Evolutionary conservation across 768 basidiomycete species (phyloP), one percentile per base, ranked within the genome.

Genomic region (Pleurotus platypus): DNA sequence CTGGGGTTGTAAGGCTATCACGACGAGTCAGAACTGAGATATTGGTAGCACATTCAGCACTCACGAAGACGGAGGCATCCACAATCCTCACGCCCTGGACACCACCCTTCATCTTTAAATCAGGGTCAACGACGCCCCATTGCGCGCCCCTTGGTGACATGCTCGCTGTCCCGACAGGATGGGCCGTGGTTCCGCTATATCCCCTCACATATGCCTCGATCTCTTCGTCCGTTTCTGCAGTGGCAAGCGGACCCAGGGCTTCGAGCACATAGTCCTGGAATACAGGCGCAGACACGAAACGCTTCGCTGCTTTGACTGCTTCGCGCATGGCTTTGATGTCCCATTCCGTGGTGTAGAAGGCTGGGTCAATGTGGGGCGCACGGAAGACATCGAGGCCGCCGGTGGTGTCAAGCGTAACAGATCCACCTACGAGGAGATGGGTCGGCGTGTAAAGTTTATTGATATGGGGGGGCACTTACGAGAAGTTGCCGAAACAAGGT

Each of bases 51-150:
- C 16, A 9, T 49, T 4, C 11, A 27, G 2, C 26, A 35, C 73
- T 60, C 43, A 72, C 74, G 48, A 75, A 61, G n/a, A 74, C 66
- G 12, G 72, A 73, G 2, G 73, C 72, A 63, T 78, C 74, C 7
- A 76, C 69, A 11, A 78, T 61, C 6, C 76, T 60, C 47, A 78
- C 54, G 7, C 71, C 75, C 2, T 42, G 47, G 0, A 67, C 64
- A 9, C 30, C 30, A 12, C 20, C 53, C 57, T 75, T 75, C 8
- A 77, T 65, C 5, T 47, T 58, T 3, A 77, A 57, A 55, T 72
- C 62, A 2, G 73, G 67, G 64, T 72, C 65, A 1, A 75, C 69
- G 3, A 75, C 75, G 3, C 73, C 73, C 45, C 51, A 65, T 1
- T 35, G 39, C 3, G 69, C 71, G 9, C 60, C 56, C 38, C 38